Base-by-base conservation (phyloP, 1,284 basidiomycete genomes). In the Heterobasidion annosum region DNA sequence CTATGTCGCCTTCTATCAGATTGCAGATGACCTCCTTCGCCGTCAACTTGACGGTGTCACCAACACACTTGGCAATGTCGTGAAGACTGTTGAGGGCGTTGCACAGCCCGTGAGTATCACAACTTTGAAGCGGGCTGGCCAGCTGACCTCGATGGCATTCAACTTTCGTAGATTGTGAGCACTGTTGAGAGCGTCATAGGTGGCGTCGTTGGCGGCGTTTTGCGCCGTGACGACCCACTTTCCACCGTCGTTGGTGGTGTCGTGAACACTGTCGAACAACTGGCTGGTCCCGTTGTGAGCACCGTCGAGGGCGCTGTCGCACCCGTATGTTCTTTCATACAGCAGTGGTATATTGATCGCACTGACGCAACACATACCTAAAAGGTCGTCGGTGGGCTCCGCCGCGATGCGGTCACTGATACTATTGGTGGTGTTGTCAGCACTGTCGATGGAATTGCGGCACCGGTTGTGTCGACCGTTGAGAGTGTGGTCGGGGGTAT, bases 261-360 rank as follows among this genome's bases (percentile, higher is more conserved):
- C 40, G 46, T 53, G 13, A 19, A 8, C 45, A 42, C 52, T 18
- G 45, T 32, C 19, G 45, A 16, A 8, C 13, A 18, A 32, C 25
- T 35, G 9, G 54, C 34, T 37, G 55, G 35, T 35, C 34, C 44
- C 18, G 52, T 56, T 37, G 47, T 53, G 12, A 51, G 43, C 49
- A 46, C 54, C 19, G 49, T 51, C 43, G 49, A 55, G 54, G 50
- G 49, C 15, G 45, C 25, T 19, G 45, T 32, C 25, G 18, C 45
- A 47, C 45, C 45, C 5, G 45, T 47, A 19, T 16, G 45, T 47
- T 3, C 18, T 47, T 47, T 9, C 12, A 1, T 16, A 47, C 45
- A 10, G 4, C 25, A 5, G 25, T 25, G 5, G 25, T 25, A 25
- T 25, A 25, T 25, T 25, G 25, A 25, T 25, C 25, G 25, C 25